phyloP scores from a whole-genome alignment of 1,284 basidiomycete species.

The Filobasidium uniguttulatum region DNA sequence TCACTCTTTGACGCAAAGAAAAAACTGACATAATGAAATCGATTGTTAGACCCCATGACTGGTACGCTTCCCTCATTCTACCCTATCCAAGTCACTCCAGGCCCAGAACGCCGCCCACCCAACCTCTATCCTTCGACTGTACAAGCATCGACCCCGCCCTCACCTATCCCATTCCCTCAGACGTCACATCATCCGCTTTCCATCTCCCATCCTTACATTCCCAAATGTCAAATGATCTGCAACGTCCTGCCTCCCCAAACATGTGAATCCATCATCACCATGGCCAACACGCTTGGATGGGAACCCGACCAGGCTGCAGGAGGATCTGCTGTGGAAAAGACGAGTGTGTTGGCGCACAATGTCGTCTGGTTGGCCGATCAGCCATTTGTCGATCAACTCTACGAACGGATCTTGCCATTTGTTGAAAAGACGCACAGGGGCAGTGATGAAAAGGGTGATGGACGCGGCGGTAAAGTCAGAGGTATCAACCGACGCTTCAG shows the following conservation, averaged over 20 bases:
- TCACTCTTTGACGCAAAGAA: too few relatives aligned
- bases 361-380: constrained; percentile 46
- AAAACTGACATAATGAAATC: too few relatives aligned
- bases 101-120: constrained; percentile 40
- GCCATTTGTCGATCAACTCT: constrained; percentile 39
- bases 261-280: constrained; percentile 40
- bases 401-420: constrained; percentile 38
- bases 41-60: constrained; percentile 11
- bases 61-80: constrained; percentile 22
- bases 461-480: constrained; percentile 39
- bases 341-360: constrained; percentile 43
- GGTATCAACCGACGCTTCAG: constrained; percentile 45
- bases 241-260: constrained; percentile 42
- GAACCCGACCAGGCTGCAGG: constrained; percentile 43
- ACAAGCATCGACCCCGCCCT: constrained; percentile 37
- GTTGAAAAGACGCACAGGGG: constrained; percentile 32
- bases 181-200: constrained; percentile 19
- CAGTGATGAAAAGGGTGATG: constrained; percentile 21
- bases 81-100: constrained; percentile 32
- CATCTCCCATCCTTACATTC: constrained; percentile 37
- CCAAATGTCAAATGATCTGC: constrained; percentile 41
- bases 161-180: constrained; percentile 39
- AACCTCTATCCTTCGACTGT: constrained; percentile 44
- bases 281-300: constrained; percentile 42
- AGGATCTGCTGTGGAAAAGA: constrained; percentile 39